These are phyloP conservation scores for Boletales sp. DNA, from an alignment of 768 basidiomycete species.

Conservation along the genomic window DNA sequence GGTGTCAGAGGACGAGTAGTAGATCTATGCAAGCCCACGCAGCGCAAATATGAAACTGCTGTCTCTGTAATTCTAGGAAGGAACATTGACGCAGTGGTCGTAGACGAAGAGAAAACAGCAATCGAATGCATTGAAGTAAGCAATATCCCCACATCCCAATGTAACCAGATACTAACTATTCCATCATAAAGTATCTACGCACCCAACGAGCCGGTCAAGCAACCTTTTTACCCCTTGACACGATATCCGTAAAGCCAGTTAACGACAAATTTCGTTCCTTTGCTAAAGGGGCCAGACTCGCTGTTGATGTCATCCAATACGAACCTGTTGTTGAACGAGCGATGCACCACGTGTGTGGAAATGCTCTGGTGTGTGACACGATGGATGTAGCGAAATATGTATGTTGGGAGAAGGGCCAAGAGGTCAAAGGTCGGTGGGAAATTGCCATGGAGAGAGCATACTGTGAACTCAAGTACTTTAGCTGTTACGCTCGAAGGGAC, in stretches of 20 bases:
- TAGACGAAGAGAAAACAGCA: constrained; percentile 95
- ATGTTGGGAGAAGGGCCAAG: constrained; percentile 92
- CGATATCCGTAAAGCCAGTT: constrained; percentile 89
- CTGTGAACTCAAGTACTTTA: constrained; percentile 27
- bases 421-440: constrained; percentile 83
- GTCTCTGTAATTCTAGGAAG: constrained; percentile 90
- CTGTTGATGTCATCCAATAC: constrained; percentile 81
- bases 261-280: constrained; percentile 94
- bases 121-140: constrained; percentile 94
- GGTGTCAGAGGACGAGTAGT: constrained; percentile 91
- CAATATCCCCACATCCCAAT: neutral
- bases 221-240: constrained; percentile 98
- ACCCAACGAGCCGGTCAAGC: constrained; percentile 94
- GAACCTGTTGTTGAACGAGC: constrained; percentile 87
- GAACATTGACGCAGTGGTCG: constrained; percentile 93
- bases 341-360: constrained; percentile 96
- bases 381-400: constrained; percentile 91
- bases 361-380: constrained; percentile 90
- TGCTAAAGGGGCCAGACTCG: constrained; percentile 81
- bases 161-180: neutral
- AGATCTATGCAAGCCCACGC: constrained; percentile 93
- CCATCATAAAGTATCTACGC: constrained; percentile 73
- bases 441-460: constrained; percentile 8
- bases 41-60: constrained; percentile 87
- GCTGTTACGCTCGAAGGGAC: constrained; percentile 97